A percentile compares a stretch with the other conserved stretches of the same genome.
phyloP scores from a whole-genome alignment of 83 land plant genomes.

The Diphasiastrum complanatum region DNA sequence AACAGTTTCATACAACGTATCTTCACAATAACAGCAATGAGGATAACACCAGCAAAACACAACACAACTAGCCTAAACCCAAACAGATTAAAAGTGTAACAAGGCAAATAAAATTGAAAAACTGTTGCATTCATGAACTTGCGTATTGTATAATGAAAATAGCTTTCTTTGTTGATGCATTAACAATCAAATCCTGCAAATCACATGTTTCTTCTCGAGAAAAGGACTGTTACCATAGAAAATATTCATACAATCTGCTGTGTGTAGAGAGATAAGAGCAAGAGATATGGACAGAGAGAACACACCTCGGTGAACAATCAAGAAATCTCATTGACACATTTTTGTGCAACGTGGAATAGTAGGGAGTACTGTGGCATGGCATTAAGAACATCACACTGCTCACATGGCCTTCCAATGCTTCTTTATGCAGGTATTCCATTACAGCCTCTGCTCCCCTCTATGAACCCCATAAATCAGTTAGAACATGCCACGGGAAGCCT shows the following conservation, averaged over 20 bases:
- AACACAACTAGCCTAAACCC: too few species aligned
- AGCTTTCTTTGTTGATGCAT: too few species aligned
- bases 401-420: conserved; percentile 50
- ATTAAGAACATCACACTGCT: conserved; percentile 62
- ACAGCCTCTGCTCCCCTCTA: conserved; percentile 94
- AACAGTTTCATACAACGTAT: too few species aligned
- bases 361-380: conserved; percentile 96
- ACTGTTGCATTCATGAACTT: too few species aligned
- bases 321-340: conserved; percentile 78
- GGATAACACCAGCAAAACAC: too few species aligned
- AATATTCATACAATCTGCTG: background rate
- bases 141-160: too few species aligned
- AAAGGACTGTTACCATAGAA: background rate
- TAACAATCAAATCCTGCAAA: too few species aligned
- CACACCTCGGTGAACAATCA: conserved; percentile 90
- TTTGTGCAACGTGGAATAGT: conserved; percentile 66
- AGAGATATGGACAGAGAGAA: background rate
- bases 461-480: background rate
- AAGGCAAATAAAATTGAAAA: too few species aligned
- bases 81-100: too few species aligned
- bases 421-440: conserved; percentile 57
- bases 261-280: background rate
- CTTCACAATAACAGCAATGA: too few species aligned
- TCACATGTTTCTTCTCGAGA: too few species aligned
- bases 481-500: background rate